Conservation (phyloP, 352 stramenopile genomes). For the Pythium apleroticum region DNA sequence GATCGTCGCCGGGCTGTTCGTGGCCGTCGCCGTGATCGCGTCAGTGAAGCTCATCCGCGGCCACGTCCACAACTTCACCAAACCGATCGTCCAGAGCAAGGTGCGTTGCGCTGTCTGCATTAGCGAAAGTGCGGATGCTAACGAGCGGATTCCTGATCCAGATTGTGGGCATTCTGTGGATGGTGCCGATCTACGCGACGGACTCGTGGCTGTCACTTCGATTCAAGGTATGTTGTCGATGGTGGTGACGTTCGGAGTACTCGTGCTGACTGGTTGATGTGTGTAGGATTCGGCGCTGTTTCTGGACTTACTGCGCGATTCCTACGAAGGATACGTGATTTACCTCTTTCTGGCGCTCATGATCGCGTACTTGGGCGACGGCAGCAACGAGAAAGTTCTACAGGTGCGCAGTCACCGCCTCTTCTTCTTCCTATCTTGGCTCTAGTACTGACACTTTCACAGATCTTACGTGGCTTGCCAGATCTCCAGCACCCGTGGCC, state of each 20-base stretch:
- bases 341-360: conserved; percentile 97
- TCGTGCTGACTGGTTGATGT: background rate
- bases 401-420: conserved; percentile 25
- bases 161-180: conserved; percentile 97
- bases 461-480: conserved; percentile 54
- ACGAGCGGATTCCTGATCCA: conserved; percentile 42
- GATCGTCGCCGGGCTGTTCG: conserved; percentile 90
- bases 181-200: conserved; percentile 98
- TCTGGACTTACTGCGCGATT: conserved; percentile 95
- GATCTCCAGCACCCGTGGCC: conserved; percentile 78
- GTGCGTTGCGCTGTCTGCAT: conserved; percentile 36
- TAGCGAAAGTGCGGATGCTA: background rate
- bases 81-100: conserved; percentile 95
- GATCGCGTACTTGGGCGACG: conserved; percentile 93
- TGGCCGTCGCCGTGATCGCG: conserved; percentile 84
- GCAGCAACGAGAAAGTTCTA: conserved; percentile 86
- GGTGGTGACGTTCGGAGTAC: background rate
- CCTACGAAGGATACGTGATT: conserved; percentile 98
- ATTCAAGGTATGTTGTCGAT: conserved; percentile 81
- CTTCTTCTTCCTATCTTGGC: conserved; percentile 28
- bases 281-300: conserved; percentile 76
- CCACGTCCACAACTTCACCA: conserved; percentile 91
- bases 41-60: conserved; percentile 90
- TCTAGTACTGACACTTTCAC: conserved; percentile 11
- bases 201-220: conserved; percentile 96